Conservation (phyloP, 2,329 filamentous ascomycete species). For the Monosporascus sp. region DNA sequence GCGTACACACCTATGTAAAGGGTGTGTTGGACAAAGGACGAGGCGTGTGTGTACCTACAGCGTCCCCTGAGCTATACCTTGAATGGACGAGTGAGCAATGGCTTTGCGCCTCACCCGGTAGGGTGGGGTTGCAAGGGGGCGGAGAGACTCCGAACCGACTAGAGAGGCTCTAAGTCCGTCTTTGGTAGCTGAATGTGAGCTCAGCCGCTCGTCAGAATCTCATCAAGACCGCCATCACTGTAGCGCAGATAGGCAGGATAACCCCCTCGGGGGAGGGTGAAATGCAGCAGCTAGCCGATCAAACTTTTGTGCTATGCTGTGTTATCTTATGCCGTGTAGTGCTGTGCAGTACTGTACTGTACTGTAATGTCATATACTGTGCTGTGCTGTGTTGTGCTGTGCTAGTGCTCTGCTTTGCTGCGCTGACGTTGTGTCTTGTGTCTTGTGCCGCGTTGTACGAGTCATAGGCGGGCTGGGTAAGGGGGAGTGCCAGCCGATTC, state of each 20-base stretch:
- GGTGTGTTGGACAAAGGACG: constrained; percentile 28
- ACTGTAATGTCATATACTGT: constrained; percentile 3
- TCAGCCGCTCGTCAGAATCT: constrained; percentile 23
- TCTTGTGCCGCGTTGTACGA: constrained; percentile 3
- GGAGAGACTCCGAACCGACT: neutral
- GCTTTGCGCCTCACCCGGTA: constrained; percentile 25
- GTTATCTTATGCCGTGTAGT: constrained; percentile 10
- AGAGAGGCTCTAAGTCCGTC: neutral
- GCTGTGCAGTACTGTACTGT: constrained; percentile 7
- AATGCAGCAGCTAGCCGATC: neutral
- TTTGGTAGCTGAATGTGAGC: neutral
- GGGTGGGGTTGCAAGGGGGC: constrained; percentile 20
- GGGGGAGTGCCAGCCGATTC: constrained; percentile 5
- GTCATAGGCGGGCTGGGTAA: constrained; percentile 3
- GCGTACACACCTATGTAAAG: constrained; percentile 17
- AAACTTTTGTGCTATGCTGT: constrained; percentile 4
- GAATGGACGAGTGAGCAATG: constrained; percentile 12
- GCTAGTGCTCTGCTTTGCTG: neutral
- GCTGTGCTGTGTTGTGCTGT: constrained; percentile 2
- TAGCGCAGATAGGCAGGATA: constrained; percentile 20
- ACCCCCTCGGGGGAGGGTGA: neutral
- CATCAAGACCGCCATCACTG: constrained; percentile 26
- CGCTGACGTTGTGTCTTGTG: neutral
- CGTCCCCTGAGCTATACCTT: constrained; percentile 18
- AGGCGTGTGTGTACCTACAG: constrained; percentile 20